Conservation (phyloP, 2,329 filamentous ascomycete species). For the Torrubiellomyces zombiae region DNA sequence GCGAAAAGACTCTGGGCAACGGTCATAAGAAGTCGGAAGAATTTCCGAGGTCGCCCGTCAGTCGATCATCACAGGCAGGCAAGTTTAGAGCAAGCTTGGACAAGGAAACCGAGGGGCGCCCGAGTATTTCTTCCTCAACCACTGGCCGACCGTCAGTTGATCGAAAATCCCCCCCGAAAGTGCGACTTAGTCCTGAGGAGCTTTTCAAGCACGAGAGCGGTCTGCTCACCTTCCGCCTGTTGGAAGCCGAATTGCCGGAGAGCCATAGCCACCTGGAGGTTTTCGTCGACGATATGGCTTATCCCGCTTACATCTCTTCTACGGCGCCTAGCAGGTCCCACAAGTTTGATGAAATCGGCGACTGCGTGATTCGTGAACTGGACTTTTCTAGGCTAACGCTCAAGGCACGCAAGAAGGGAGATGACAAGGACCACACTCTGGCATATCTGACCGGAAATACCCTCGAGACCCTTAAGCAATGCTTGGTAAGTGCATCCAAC, state of each 20-base stretch:
- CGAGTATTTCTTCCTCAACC: slow-evolving; percentile 20
- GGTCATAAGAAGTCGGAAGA: slow-evolving; percentile 3
- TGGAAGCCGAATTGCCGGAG: slow-evolving; percentile 73
- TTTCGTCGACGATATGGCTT: slow-evolving; percentile 86
- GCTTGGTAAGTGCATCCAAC: slow-evolving; percentile 43
- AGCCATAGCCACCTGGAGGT: slow-evolving; percentile 68
- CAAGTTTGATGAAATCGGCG: slow-evolving; percentile 81
- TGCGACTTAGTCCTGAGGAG: slow-evolving; percentile 64
- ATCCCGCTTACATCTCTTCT: slow-evolving; percentile 71
- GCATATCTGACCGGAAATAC: slow-evolving; percentile 76
- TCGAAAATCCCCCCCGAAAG: slow-evolving; percentile 49
- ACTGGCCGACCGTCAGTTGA: slow-evolving; percentile 14
- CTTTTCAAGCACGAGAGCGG: slow-evolving; percentile 77
- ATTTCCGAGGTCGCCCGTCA: slow-evolving; percentile 5
- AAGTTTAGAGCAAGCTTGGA: slow-evolving; percentile 25
- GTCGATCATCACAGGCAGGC: slow-evolving; percentile 18
- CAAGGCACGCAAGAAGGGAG: slow-evolving; percentile 64
- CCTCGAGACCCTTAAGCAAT: slow-evolving; percentile 72
- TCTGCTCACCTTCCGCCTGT: slow-evolving; percentile 82
- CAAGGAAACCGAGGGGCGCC: slow-evolving; percentile 10
- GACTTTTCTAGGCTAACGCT: slow-evolving; percentile 90
- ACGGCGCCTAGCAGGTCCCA: slow-evolving; percentile 52
- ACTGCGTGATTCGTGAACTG: slow-evolving; percentile 92
- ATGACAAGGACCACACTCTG: slow-evolving; percentile 60
- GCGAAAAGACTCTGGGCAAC: slow-evolving; percentile 5